Evolutionary conservation across 2,329 filamentous ascomycete species (phyloP).

Genomic region (Davidsoniella neocaledoniae): DNA sequence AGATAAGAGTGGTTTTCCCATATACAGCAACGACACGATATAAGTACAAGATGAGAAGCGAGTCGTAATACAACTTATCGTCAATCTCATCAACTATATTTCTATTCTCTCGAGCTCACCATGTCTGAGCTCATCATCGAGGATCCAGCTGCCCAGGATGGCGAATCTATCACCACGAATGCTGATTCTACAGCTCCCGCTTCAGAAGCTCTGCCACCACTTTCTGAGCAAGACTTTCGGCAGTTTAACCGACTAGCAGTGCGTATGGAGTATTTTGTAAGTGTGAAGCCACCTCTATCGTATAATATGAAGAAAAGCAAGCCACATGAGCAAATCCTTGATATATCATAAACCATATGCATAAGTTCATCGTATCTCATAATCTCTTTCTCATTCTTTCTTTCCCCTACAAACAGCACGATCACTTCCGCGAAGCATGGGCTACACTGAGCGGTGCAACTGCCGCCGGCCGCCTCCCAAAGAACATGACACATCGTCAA

Average conservation of each 20-base stretch:
- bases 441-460: conserved; percentile 52
- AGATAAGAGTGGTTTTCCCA: not conserved
- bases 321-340: too few relatives aligned
- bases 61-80: too few relatives aligned
- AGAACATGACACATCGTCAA: conserved; percentile 46
- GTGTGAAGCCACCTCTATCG: not conserved
- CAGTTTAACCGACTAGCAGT: conserved; percentile 5
- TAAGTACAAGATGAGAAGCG: too few relatives aligned
- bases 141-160: too few relatives aligned
- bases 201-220: not conserved
- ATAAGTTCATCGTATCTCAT: not conserved
- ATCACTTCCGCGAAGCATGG: conserved; percentile 61
- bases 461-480: conserved; percentile 38
- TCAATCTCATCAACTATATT: not conserved
- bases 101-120: not conserved
- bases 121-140: not conserved
- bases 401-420: conserved; percentile 35
- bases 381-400: not conserved
- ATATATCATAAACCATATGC: too few relatives aligned
- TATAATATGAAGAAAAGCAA: too few relatives aligned
- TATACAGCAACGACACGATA: not conserved
- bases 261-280: conserved; percentile 10
- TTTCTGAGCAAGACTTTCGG: conserved; percentile 7
- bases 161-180: too few relatives aligned
- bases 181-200: not conserved